Evolutionary conservation across 2,329 filamentous ascomycete species (phyloP).

Genomic region (Blumeria graminis): DNA sequence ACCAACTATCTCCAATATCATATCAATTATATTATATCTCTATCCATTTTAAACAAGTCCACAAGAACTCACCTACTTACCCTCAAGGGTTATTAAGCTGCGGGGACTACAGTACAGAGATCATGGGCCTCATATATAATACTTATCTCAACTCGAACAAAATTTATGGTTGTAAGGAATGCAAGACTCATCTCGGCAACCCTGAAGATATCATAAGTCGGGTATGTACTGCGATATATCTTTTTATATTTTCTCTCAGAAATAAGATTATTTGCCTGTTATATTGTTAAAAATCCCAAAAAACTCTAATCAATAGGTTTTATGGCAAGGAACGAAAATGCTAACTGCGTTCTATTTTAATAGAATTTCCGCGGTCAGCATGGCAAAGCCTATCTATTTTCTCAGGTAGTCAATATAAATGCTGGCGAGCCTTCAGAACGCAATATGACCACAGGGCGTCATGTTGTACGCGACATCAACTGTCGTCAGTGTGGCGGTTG

Average conservation of each 20-base stretch:
- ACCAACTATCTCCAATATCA: too few species aligned
- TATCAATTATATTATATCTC: too few species aligned
- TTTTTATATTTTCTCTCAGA: not conserved
- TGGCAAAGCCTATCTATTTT: conserved; percentile 93
- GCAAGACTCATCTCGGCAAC: conserved; percentile 87
- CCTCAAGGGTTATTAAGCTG: too few species aligned
- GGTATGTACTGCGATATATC: conserved; percentile 27
- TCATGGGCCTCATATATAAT: conserved; percentile 79
- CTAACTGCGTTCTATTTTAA: not conserved
- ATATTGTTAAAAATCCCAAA: not conserved
- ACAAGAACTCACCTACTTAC: too few species aligned
- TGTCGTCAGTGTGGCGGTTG: conserved; percentile 81
- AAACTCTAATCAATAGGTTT: not conserved
- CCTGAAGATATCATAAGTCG: conserved; percentile 90
- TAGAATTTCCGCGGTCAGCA: conserved; percentile 97
- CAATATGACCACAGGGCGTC: conserved; percentile 91
- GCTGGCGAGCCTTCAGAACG: conserved; percentile 70
- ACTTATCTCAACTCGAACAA: conserved; percentile 66
- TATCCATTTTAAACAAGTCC: too few species aligned
- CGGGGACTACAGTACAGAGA: not conserved
- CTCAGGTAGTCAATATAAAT: conserved; percentile 75
- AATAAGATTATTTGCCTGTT: not conserved
- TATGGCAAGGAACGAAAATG: not conserved
- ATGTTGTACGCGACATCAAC: conserved; percentile 79
- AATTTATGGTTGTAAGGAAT: conserved; percentile 82